Base-by-base conservation (phyloP, 805 yeast genomes). In the Myxozyma sirexii region DNA sequence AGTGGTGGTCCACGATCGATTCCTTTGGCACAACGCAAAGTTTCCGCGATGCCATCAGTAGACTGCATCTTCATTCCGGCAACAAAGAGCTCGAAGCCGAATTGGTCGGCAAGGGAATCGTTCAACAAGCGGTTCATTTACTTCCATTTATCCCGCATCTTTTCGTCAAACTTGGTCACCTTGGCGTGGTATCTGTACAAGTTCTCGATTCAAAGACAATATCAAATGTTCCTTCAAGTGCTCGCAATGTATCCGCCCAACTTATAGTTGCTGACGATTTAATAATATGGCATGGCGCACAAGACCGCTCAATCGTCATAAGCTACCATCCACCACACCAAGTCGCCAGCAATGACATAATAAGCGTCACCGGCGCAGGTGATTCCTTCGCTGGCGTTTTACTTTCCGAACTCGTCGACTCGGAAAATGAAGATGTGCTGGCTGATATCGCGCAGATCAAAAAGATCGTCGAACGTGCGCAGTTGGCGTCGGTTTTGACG, bases 291-390 rank as follows among this genome's bases (percentile, higher is more conserved):
- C 53, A 68, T 33, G 56, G 62, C 35, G 63, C 69, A 8, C 42
- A 33, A 1, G 26, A 43, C 19, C 26, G 27, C n/a, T 26, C 46
- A 7, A 31, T 54, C 6, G 24, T 48, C 10, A 33, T 54, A 13
- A 23, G 27, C 19, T 24, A 61, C 29, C 53, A 50, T 38, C 35
- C 50, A 2, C 58, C 58, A 13, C 21, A 26, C 29, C 19, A 13
- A 1, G 58, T 54, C 5, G 10, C 47, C 2, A 19, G 31, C 4
- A 23, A 29, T 41, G 69, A 71, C 0, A 78, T 87, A 12, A 74
- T 73, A 29, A 88, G 85, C 65, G 96, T 88, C 33, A 89, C 93
- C 8, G 97, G 97, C 1, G 96, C 96, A 0, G 97, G 97, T 10
- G 97, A 90, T 72, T 80, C 94, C 0, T 77, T 90, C 44, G 79